phyloP scores from a whole-genome alignment of 2,329 filamentous ascomycete species.

The Colletotrichum lini region DNA sequence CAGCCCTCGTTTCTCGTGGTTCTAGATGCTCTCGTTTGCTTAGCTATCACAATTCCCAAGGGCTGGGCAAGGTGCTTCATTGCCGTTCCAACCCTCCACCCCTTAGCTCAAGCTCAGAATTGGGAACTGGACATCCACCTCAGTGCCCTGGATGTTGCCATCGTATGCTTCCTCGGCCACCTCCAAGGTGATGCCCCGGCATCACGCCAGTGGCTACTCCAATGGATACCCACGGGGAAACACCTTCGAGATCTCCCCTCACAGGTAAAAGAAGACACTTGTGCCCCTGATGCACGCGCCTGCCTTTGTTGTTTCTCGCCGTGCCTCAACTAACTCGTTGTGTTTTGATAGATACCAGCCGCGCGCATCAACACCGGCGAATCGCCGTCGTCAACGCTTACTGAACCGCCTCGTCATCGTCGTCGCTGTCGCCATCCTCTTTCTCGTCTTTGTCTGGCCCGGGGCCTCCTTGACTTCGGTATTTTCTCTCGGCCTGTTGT shows the following conservation, averaged over 20 bases:
- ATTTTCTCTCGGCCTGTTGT: constrained; percentile 79
- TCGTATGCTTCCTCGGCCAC: constrained; percentile 66
- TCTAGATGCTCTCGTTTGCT: constrained; percentile 51
- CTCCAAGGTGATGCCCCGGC: constrained; percentile 86
- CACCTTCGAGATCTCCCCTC: constrained; percentile 89
- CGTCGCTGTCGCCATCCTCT: constrained; percentile 70
- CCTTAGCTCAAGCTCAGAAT: constrained; percentile 32
- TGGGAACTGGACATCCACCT: constrained; percentile 25
- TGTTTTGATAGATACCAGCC: constrained; percentile 81
- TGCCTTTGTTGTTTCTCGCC: constrained; percentile 19
- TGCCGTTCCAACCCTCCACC: constrained; percentile 13
- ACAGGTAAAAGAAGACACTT: constrained; percentile 74
- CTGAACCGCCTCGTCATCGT: constrained; percentile 75
- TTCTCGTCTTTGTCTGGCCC: constrained; percentile 84
- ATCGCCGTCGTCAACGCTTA: constrained; percentile 81
- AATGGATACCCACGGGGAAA: constrained; percentile 86
- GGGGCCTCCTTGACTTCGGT: constrained; percentile 72
- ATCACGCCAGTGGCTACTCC: constrained; percentile 80
- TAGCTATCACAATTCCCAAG: constrained; percentile 42
- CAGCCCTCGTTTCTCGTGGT: constrained; percentile 10
- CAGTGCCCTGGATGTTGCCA: constrained; percentile 66
- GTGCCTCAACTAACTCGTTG: constrained; percentile 42
- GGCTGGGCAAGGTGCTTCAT: constrained; percentile 20
- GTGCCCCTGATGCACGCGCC: not conserved
- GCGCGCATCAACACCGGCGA: constrained; percentile 78